A percentile compares a stretch with the other conserved stretches of the same genome.
Conservation (phyloP, 2,329 filamentous ascomycete genomes). For the Myrmaecium sp. region DNA sequence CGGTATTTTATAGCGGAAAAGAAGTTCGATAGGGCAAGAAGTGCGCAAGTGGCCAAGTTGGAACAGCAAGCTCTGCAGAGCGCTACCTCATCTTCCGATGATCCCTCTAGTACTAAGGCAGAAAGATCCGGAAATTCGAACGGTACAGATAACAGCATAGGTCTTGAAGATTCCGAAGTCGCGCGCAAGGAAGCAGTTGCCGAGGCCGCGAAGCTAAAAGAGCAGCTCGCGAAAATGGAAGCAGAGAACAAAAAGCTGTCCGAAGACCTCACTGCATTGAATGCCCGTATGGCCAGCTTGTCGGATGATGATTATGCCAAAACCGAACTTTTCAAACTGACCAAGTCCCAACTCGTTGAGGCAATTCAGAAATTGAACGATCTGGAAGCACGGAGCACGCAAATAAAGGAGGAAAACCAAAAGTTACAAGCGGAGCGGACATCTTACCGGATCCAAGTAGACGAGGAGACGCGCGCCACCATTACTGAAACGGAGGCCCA, state of each 20-base stretch:
- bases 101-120: background rate
- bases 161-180: conserved; percentile 47
- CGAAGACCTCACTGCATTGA: conserved; percentile 64
- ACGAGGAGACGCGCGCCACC: conserved; percentile 58
- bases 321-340: conserved; percentile 82
- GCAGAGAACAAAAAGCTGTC: conserved; percentile 58
- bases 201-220: conserved; percentile 65
- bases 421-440: conserved; percentile 75
- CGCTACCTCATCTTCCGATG: conserved; percentile 1
- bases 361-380: conserved; percentile 84
- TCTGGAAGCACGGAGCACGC: conserved; percentile 73
- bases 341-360: conserved; percentile 83
- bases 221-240: conserved; percentile 67
- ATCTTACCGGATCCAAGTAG: conserved; percentile 61
- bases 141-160: conserved; percentile 15
- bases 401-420: conserved; percentile 69
- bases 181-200: conserved; percentile 65
- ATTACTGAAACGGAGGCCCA: conserved; percentile 69
- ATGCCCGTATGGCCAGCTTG: conserved; percentile 47
- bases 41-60: conserved; percentile 74
- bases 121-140: too few species aligned
- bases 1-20: conserved; percentile 93
- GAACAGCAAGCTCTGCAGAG: conserved; percentile 68
- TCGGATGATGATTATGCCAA: conserved; percentile 88
- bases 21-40: conserved; percentile 78